Percentiles rank a stretch among this genome's conserved stretches.
Evolutionary conservation across 75 land plant genomes (phyloP).

Genomic region (Cupressus sempervirens): DNA sequence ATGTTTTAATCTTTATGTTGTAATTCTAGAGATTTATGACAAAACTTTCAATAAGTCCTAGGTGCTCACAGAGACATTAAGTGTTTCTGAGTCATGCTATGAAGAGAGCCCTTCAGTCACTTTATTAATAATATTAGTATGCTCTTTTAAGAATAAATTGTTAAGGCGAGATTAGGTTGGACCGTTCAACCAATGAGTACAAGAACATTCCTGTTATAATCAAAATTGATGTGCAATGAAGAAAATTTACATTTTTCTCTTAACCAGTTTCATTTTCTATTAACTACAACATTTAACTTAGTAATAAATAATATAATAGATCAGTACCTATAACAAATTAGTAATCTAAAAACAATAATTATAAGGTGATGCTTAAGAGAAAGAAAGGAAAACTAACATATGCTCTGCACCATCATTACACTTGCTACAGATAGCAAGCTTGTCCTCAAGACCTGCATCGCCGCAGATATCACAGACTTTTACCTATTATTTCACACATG

Average conservation of each 20-base stretch:
- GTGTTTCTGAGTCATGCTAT: background rate
- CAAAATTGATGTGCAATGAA: background rate
- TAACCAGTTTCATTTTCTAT: background rate
- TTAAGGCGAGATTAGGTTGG: background rate
- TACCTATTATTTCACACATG: constrained; percentile 48
- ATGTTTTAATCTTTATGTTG: background rate
- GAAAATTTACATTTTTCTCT: background rate
- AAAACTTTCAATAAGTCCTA: background rate
- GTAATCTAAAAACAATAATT: background rate
- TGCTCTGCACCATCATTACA: constrained; percentile 95
- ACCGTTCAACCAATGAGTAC: background rate
- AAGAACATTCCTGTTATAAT: background rate
- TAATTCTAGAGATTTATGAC: background rate
- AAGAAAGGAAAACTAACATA: constrained; percentile 44
- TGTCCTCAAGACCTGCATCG: constrained; percentile 76
- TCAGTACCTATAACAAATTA: background rate
- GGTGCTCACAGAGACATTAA: background rate
- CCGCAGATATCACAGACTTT: constrained; percentile 96
- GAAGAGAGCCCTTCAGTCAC: background rate
- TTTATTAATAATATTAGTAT: background rate
- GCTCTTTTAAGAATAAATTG: background rate
- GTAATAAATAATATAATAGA: background rate
- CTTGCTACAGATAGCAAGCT: constrained; percentile 67
- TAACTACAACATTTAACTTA: background rate
- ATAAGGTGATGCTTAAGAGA: background rate